These are phyloP conservation scores for Thalassiosira mediterranea DNA, from an alignment of 352 stramenopile species.

Conservation along the genomic window DNA sequence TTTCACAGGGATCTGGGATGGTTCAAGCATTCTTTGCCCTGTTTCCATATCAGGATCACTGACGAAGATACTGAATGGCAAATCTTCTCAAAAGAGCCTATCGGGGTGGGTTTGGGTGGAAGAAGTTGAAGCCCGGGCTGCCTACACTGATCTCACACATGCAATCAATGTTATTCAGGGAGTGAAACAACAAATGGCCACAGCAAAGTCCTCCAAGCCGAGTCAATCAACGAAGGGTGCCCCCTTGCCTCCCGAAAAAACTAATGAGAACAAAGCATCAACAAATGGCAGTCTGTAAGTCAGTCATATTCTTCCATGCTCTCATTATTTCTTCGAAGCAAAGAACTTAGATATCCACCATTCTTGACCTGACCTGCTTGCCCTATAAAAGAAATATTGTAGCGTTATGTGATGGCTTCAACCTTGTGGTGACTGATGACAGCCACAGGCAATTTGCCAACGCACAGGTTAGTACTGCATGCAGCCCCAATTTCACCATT, in stretches of 20 bases:
- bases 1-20: constrained; percentile 47
- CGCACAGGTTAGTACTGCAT: constrained; percentile 48
- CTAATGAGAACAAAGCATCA: too few relatives aligned
- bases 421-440: constrained; percentile 53
- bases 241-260: not conserved
- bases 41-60: constrained; percentile 36
- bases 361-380: not conserved
- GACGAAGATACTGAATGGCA: constrained; percentile 12
- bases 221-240: not conserved
- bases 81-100: constrained; percentile 7
- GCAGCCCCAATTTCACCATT: too few relatives aligned
- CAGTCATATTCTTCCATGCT: too few relatives aligned
- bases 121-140: constrained; percentile 55
- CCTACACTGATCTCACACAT: constrained; percentile 71
- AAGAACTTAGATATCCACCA: too few relatives aligned
- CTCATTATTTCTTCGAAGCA: too few relatives aligned
- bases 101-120: constrained; percentile 55
- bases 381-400: constrained; percentile 25
- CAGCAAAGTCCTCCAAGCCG: not conserved
- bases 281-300: too few relatives aligned
- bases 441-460: constrained; percentile 77
- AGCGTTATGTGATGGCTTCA: constrained; percentile 40
- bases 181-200: constrained; percentile 32
- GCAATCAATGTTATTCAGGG: constrained; percentile 63
- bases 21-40: constrained; percentile 37